These are phyloP conservation scores for Fusarium humuli DNA, from an alignment of 2,329 filamentous ascomycete genomes.

Conservation along the genomic window DNA sequence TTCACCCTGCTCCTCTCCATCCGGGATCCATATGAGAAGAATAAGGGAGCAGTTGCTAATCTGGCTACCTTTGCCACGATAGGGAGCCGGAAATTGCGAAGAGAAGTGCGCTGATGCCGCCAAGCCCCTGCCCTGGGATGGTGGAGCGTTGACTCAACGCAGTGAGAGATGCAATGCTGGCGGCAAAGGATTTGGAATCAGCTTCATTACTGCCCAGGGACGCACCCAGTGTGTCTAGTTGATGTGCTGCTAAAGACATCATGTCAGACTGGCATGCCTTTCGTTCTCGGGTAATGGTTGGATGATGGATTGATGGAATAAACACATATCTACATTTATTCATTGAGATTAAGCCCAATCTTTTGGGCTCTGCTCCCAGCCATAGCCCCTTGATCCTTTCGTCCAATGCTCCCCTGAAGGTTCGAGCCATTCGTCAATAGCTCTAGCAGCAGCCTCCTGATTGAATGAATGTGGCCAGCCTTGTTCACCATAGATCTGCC, in stretches of 20 bases:
- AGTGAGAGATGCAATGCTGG: not conserved
- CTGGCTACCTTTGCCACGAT: not conserved
- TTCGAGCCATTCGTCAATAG: not conserved
- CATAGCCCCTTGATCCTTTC: too few species aligned
- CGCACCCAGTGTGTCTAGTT: not conserved
- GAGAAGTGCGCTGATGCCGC: not conserved
- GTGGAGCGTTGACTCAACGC: not conserved
- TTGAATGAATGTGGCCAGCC: not conserved
- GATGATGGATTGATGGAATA: too few species aligned
- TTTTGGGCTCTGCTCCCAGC: not conserved
- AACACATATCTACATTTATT: too few species aligned
- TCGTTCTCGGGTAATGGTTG: too few species aligned
- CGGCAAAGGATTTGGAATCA: not conserved
- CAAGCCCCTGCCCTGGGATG: not conserved
- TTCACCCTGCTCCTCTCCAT: too few species aligned
- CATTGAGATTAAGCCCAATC: not conserved
- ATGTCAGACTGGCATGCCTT: accelerated
- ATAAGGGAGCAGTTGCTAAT: not conserved
- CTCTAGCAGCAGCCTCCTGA: not conserved
- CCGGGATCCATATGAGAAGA: too few species aligned
- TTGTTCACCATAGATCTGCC: conserved; percentile 1
- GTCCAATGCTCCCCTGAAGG: not conserved
- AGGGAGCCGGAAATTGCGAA: not conserved
- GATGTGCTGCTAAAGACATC: accelerated
- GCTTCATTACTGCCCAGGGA: not conserved